Evolutionary conservation across 192 early-diverging fungal species (phyloP).

Genomic region (Umbelopsis isabellina): DNA sequence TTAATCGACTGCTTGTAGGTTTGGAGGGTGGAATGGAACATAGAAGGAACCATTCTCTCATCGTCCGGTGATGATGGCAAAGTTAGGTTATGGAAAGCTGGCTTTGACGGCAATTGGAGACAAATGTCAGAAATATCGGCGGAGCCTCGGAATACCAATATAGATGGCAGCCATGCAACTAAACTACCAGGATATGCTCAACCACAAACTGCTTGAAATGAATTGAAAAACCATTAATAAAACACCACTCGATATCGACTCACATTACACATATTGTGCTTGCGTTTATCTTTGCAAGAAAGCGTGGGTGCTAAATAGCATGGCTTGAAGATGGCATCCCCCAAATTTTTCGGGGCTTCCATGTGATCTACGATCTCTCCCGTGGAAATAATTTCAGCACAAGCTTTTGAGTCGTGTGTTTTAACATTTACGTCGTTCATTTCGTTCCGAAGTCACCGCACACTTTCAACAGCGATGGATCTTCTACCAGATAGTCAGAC

Average conservation of each 20-base stretch:
- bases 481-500: slow-evolving; percentile 36
- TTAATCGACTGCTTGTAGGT: slow-evolving; percentile 44
- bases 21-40: slow-evolving; percentile 88
- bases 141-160: not conserved
- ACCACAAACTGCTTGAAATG: too few species aligned
- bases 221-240: too few species aligned
- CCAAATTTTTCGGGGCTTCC: slow-evolving; percentile 10
- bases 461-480: not conserved
- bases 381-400: not conserved
- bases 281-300: too few species aligned
- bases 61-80: slow-evolving; percentile 85
- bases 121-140: slow-evolving; percentile 64
- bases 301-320: not conserved
- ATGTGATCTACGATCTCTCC: not conserved
- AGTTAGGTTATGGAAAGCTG: slow-evolving; percentile 81
- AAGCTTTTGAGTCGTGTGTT: too few species aligned
- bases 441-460: too few species aligned
- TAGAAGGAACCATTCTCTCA: slow-evolving; percentile 78
- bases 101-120: slow-evolving; percentile 56
- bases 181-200: too few species aligned
- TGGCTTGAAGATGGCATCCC: not conserved
- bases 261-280: too few species aligned
- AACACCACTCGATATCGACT: too few species aligned
- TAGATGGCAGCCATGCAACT: not conserved
- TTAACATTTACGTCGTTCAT: too few species aligned